Evolutionary conservation across 2,329 filamentous ascomycete genomes (phyloP), one percentile per base, ranked within the genome.

Genomic region (Fusarium newnesense): DNA sequence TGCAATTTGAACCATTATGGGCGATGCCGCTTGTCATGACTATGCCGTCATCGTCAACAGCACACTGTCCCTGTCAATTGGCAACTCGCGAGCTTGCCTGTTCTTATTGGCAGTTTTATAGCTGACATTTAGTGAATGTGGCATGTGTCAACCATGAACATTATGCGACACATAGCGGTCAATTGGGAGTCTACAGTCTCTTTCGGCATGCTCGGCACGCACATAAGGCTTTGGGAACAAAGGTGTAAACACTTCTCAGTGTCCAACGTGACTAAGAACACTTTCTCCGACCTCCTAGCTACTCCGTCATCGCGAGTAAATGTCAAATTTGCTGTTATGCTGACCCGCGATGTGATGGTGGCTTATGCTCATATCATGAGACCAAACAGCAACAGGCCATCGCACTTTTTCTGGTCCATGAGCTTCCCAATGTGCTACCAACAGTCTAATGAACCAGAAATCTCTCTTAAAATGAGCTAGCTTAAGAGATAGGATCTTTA

Each of bases 211-310:
- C 34, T 54, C 34, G 34, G 34, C 34, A 40, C 2, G 4, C 24
- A 12, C 13, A 54, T 7, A 21, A 26, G 34, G 24, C 34, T 40
- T 13, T 5, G 2, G 19, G 24, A 40, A 18, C 18, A 19, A 16
- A 39, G 7, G 3, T 9, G 24, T 24, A 54, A 40, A 18, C 19
- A 54, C n/a, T 26, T 28, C 4, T 5, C 7, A 34, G 16, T 21
- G 9, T 2, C 6, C 6, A 16, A 21, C 9, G 3, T 36, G 6
- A 2, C 12, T 26, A 15, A 13, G 2, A 9, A 9, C 19, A 2
- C 9, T 0, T 28, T 53, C 19, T 4, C 18, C 15, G 0, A 9
- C 2, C 5, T 30, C 8, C 5, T 34, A 34, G 21, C 8, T 2
- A 13, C 16, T 24, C 5, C 19, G 24, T 13, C 1, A n/a, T 13